Conservation (phyloP, 2,329 filamentous ascomycete species). For the Exophiala dermatitidis region DNA sequence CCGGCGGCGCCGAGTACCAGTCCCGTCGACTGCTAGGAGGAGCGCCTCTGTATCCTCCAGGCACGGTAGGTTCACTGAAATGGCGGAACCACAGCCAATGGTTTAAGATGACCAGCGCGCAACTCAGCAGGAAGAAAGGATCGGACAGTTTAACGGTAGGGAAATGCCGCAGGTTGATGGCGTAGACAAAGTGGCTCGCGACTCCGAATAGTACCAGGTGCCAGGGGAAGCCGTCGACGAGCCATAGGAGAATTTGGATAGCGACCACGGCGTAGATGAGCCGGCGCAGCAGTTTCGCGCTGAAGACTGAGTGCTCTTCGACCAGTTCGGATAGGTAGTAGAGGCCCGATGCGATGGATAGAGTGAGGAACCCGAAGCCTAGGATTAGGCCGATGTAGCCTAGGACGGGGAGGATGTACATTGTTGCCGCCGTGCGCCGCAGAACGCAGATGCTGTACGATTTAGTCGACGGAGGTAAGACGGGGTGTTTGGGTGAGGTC, state of each 20-base stretch:
- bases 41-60: conserved; percentile 44
- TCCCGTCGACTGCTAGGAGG: conserved; percentile 21
- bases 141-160: conserved; percentile 78
- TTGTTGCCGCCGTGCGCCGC: conserved; percentile 38
- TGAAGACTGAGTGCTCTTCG: conserved; percentile 91
- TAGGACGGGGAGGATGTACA: conserved; percentile 93
- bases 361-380: conserved; percentile 87
- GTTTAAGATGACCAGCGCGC: conserved; percentile 76
- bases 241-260: conserved; percentile 64
- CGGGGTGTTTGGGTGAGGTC: neutral
- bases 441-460: neutral
- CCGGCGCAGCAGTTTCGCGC: conserved; percentile 75
- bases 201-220: conserved; percentile 67
- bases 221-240: conserved; percentile 82
- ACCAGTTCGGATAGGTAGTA: conserved; percentile 98
- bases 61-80: conserved; percentile 55
- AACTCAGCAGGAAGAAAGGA: conserved; percentile 77
- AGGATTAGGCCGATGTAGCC: conserved; percentile 81
- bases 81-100: conserved; percentile 95
- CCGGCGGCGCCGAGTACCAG: conserved; percentile 35
- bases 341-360: conserved; percentile 96
- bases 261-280: conserved; percentile 77
- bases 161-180: conserved; percentile 73
- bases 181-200: conserved; percentile 73
- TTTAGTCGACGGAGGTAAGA: neutral